Conservation (phyloP, 2,329 filamentous ascomycete genomes). For the Microdochium paspali region DNA sequence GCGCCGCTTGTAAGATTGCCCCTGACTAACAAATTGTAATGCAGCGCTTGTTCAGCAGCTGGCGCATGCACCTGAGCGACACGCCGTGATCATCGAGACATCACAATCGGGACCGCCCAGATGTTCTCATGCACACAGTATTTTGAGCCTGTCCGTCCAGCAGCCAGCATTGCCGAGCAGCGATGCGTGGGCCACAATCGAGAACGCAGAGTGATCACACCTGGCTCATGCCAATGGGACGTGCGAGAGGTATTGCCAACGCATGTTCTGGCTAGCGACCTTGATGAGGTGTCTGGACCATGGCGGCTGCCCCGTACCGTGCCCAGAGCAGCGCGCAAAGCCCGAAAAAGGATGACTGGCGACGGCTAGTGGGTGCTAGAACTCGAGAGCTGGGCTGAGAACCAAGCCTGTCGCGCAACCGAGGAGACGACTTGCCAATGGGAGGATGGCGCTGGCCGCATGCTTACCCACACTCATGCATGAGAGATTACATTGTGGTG, state of each 20-base stretch:
- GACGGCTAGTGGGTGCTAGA: background rate
- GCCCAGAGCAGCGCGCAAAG: background rate
- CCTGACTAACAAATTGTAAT: background rate
- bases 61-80: background rate
- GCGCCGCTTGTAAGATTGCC: background rate
- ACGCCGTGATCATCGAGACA: too few relatives aligned
- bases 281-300: background rate
- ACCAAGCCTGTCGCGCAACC: background rate
- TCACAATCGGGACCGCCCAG: too few relatives aligned
- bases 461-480: background rate
- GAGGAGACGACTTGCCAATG: background rate
- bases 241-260: background rate
- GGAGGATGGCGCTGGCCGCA: background rate
- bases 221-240: too few relatives aligned
- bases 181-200: too few relatives aligned
- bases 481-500: background rate
- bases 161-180: too few relatives aligned
- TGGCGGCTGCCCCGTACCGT: background rate
- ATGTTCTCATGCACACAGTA: too few relatives aligned
- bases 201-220: too few relatives aligned
- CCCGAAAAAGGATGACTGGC: background rate
- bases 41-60: background rate
- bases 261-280: background rate
- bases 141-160: too few relatives aligned
- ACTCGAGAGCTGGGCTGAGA: background rate